A percentile compares a stretch with the other conserved stretches of the same genome.
These are phyloP conservation scores for Suhomyces emberorum DNA, from an alignment of 805 yeast genomes.

Conservation along the genomic window DNA sequence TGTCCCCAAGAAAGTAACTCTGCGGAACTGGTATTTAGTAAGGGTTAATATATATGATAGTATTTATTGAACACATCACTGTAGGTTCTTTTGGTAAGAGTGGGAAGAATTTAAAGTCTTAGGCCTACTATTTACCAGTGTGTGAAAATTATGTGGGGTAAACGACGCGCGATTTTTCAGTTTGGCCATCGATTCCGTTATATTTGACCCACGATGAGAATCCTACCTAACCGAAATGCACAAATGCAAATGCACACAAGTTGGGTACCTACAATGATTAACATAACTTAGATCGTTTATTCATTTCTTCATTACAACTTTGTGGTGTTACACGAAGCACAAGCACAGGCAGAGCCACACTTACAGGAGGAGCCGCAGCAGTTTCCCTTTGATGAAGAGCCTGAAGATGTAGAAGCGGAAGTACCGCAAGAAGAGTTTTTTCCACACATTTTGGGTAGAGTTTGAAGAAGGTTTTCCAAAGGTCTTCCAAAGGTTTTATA, in stretches of 20 bases:
- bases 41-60: neutral
- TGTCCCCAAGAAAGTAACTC: conserved; percentile 45
- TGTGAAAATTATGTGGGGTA: too few species aligned
- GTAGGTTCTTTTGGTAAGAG: too few species aligned
- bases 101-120: too few species aligned
- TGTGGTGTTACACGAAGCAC: conserved; percentile 42
- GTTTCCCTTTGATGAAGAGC: conserved; percentile 12
- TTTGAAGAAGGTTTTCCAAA: neutral
- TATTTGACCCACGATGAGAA: too few species aligned
- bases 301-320: too few species aligned
- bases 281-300: neutral
- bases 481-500: neutral
- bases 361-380: conserved; percentile 40
- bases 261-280: neutral
- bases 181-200: too few species aligned
- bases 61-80: neutral
- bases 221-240: too few species aligned
- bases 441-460: conserved; percentile 17
- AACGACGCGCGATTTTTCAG: too few species aligned
- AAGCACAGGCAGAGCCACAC: conserved; percentile 39
- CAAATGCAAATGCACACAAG: too few species aligned
- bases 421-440: conserved; percentile 9
- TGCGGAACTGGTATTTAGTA: neutral
- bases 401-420: conserved; percentile 8
- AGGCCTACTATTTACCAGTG: too few species aligned